A percentile compares a stretch with the other conserved stretches of the same genome.
Conservation (phyloP, 176 grass and related monocot species). For the Musa itinerans region DNA sequence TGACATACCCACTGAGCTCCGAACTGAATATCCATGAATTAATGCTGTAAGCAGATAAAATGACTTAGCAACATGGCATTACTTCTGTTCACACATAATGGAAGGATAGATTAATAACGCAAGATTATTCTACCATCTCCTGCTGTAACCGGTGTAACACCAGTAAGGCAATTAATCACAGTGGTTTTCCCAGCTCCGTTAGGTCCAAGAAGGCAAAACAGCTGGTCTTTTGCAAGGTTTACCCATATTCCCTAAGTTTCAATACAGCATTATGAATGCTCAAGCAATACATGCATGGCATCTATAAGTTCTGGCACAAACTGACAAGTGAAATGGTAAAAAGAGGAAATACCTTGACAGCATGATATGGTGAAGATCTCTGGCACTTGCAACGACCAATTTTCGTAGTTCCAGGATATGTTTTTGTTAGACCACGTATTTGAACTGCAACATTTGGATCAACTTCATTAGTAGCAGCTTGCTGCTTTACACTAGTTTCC, state of each 20-base stretch:
- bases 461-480: conserved; percentile 42
- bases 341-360: conserved; percentile 60
- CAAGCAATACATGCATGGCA: not conserved
- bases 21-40: conserved; percentile 80
- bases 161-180: conserved; percentile 83
- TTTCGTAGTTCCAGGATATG: conserved; percentile 67
- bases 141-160: conserved; percentile 81
- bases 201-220: conserved; percentile 97
- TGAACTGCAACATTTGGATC: conserved; percentile 70
- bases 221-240: conserved; percentile 80
- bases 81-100: not conserved
- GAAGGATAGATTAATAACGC: not conserved
- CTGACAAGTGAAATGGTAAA: not conserved
- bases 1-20: conserved; percentile 66
- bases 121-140: conserved; percentile 59
- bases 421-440: conserved; percentile 71
- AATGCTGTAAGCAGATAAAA: conserved; percentile 37
- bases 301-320: not conserved
- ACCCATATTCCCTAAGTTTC: conserved; percentile 72
- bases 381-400: conserved; percentile 70
- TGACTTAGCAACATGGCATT: conserved; percentile 19
- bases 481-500: conserved; percentile 58
- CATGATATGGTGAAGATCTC: conserved; percentile 73
- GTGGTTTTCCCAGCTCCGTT: conserved; percentile 99
- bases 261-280: not conserved